Evolutionary conservation across 169 alveolate genomes (phyloP).

Genomic region (Plasmodium chabaudi): DNA sequence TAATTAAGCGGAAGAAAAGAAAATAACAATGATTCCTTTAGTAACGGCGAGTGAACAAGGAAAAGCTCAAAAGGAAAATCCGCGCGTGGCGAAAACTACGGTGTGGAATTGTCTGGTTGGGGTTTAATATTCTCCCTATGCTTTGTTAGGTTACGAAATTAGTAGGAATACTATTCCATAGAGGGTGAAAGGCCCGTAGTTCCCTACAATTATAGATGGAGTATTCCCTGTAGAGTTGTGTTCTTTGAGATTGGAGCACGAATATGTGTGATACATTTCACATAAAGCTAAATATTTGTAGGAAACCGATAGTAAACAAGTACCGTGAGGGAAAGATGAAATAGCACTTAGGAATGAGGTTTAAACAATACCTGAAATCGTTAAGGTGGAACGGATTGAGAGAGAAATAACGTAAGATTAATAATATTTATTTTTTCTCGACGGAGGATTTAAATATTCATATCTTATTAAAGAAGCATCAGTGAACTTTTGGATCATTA

Average conservation of each 20-base stretch:
- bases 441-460: too few relatives aligned
- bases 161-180: slow-evolving; percentile 86
- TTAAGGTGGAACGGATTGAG: slow-evolving; percentile 90
- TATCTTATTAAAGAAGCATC: slow-evolving; percentile 51
- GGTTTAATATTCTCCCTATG: background rate
- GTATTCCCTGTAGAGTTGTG: background rate
- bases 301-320: slow-evolving; percentile 95
- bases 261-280: slow-evolving; percentile 79
- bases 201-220: background rate
- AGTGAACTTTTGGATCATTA: slow-evolving; percentile 2
- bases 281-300: slow-evolving; percentile 91
- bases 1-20: slow-evolving; percentile 93
- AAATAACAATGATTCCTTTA: slow-evolving; percentile 87
- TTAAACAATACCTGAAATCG: slow-evolving; percentile 91
- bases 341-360: slow-evolving; percentile 93
- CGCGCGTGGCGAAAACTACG: slow-evolving; percentile 68
- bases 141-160: background rate
- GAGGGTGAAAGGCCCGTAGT: slow-evolving; percentile 93
- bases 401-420: slow-evolving; percentile 74
- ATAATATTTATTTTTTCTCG: too few relatives aligned
- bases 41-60: slow-evolving; percentile 95
- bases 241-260: slow-evolving; percentile 84
- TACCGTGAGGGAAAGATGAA: slow-evolving; percentile 96
- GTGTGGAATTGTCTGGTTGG: slow-evolving; percentile 86
- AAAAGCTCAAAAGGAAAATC: slow-evolving; percentile 89